phyloP scores from a whole-genome alignment of 495 filamentous ascomycete genomes.

The Hyphodiscus hymeniophilus region DNA sequence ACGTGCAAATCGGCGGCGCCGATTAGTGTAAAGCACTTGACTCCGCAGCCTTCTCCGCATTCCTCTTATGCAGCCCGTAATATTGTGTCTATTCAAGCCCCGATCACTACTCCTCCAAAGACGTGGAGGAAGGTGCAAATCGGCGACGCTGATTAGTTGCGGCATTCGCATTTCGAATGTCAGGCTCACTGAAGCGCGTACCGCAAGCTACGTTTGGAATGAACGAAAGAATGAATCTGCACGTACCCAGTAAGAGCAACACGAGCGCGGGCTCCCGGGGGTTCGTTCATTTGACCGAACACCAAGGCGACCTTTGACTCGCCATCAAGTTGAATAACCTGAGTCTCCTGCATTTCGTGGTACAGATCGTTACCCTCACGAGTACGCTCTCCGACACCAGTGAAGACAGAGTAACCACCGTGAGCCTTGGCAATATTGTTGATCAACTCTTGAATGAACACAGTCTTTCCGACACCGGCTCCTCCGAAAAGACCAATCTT shows the following conservation, averaged over 20 bases:
- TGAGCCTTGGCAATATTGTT: conserved; percentile 99
- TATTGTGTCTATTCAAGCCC: too few species aligned
- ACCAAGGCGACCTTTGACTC: conserved; percentile 99
- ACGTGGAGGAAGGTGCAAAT: too few species aligned
- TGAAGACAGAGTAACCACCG: conserved; percentile 99
- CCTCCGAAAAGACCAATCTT: conserved; percentile 99
- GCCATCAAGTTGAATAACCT: conserved; percentile 97
- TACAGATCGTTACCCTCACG: conserved; percentile 99
- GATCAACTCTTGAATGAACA: conserved; percentile 99
- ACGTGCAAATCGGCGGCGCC: too few species aligned
- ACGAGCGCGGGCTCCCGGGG: conserved; percentile 98
- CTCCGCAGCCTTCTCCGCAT: too few species aligned
- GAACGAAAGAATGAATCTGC: background rate
- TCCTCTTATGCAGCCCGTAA: too few species aligned
- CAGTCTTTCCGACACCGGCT: conserved; percentile 99
- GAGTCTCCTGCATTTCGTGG: conserved; percentile 99
- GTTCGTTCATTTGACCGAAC: conserved; percentile 99
- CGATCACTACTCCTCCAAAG: too few species aligned
- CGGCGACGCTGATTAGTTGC: too few species aligned
- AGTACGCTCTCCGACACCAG: conserved; percentile 99
- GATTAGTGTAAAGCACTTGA: too few species aligned
- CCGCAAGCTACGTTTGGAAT: too few species aligned
- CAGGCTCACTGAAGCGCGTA: too few species aligned
- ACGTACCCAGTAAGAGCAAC: conserved; percentile 91
- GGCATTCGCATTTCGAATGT: too few species aligned